Evolutionary conservation across 2,329 filamentous ascomycete genomes (phyloP).

Genomic region (Arthrobotrys sphaeroides): DNA sequence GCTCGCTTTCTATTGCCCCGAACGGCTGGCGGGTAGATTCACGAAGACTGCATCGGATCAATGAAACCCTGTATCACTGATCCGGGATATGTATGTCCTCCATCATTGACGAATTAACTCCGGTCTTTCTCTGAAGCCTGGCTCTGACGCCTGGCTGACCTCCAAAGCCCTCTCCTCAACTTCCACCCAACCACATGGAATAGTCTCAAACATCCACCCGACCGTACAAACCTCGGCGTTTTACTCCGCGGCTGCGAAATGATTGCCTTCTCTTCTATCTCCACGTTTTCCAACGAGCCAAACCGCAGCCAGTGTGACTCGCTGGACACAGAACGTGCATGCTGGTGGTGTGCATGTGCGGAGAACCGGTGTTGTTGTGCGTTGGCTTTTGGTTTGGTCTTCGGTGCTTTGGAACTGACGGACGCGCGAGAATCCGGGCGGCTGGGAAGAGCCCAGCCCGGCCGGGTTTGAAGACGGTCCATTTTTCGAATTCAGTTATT

Average conservation of each 20-base stretch:
- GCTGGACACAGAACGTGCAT: constrained; percentile 42
- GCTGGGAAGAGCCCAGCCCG: constrained; percentile 30
- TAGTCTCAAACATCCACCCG: constrained; percentile 35
- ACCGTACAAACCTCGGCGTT: constrained; percentile 11
- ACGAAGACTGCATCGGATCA: neutral
- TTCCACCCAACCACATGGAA: constrained; percentile 37
- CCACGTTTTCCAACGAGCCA: constrained; percentile 34
- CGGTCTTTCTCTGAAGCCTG: constrained; percentile 2
- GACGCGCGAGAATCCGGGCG: constrained; percentile 37
- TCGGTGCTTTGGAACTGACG: constrained; percentile 15
- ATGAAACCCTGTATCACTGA: constrained; percentile 11
- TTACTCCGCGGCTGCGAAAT: constrained; percentile 1
- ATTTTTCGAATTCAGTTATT: neutral
- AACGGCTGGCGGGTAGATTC: neutral
- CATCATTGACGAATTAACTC: neutral
- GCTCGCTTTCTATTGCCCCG: constrained; percentile 5
- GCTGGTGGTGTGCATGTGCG: constrained; percentile 36
- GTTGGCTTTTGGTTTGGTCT: constrained; percentile 31
- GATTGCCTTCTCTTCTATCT: neutral
- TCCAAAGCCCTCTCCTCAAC: constrained; percentile 22
- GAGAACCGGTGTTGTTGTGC: constrained; percentile 13
- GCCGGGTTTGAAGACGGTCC: constrained; percentile 21
- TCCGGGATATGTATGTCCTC: too few relatives aligned
- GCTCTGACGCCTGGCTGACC: neutral
- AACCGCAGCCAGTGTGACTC: constrained; percentile 52